Conservation (phyloP, 352 stramenopile genomes). For the Blastocystis sp. region DNA sequence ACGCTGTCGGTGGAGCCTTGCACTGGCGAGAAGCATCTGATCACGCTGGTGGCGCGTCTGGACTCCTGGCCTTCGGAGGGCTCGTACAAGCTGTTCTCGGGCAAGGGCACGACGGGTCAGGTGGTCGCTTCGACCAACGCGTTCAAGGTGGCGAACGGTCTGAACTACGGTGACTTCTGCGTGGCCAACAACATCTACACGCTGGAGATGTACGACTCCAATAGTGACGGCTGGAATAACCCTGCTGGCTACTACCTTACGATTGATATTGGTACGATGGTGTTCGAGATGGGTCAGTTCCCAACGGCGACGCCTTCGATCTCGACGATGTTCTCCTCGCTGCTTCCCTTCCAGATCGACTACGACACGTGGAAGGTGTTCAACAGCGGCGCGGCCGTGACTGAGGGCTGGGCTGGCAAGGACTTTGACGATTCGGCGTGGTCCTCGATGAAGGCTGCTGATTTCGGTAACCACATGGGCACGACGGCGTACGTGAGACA, state of each 20-base stretch:
- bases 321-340: neutral
- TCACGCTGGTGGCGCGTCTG: neutral
- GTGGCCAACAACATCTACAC: conserved; percentile 54
- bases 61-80: neutral
- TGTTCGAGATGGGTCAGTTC: conserved; percentile 14
- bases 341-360: neutral
- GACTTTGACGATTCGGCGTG: conserved; percentile 10
- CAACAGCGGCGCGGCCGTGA: neutral
- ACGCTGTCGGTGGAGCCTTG: neutral
- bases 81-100: conserved; percentile 52
- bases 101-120: neutral
- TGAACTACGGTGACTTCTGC: conserved; percentile 68
- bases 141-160: neutral
- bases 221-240: conserved; percentile 39
- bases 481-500: conserved; percentile 1
- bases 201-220: conserved; percentile 34
- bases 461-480: neutral
- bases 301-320: neutral
- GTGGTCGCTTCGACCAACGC: neutral
- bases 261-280: neutral
- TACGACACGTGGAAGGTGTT: neutral
- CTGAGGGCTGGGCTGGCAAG: neutral
- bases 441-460: neutral
- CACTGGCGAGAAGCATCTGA: neutral
- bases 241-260: conserved; percentile 43